Evolutionary conservation across 768 basidiomycete species (phyloP), one percentile per base, ranked within the genome.

Genomic region (Chalciporus pseudorubinellus): DNA sequence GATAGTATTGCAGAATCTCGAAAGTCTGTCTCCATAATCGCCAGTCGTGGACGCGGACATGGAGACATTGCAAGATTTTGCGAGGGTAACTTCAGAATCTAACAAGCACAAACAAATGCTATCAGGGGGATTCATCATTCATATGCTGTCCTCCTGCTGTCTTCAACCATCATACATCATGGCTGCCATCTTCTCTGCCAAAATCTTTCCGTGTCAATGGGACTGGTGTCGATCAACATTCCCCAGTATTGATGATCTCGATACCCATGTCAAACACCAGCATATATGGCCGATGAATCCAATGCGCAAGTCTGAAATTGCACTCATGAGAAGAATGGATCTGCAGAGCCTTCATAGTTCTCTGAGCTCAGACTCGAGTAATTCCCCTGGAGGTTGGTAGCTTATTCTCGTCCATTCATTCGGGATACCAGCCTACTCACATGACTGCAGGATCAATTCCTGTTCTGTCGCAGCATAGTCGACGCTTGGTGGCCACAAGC

Each of bases 171-270:
- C 1, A 13, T 57, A 33, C n/a, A 41, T 39, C 47, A 52, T 53
- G 53, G 16, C 55, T 13, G 13, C 29, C 13, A 11, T 31, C 29
- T 12, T 11, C 14, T 33, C 56, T 36, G 44, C 52, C n/a, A 21
- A 22, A 22, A 11, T 59, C 39, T 54, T 73, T 52, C 58, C 68
- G 12, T 84, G 82, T 64, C 70, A 68, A 48, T 83, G 82, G 83
- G 70, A 70, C 6, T 79, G 79, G 77, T 85, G 83, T 46, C 69
- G 77, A 3, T 62, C 63, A 10, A 68, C 68, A 3, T 83, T 77
- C 49, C 40, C 60, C 10, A 70, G 58, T 22, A 63, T 68, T n/a
- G 53, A 62, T 3, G 72, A 72, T 14, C 73, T 83, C 22, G 60
- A 68, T 3, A 55, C 67, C 7, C 83, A 85, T 59, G 74, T 83